These are phyloP conservation scores for Epichloe sibirici DNA, from an alignment of 2,329 filamentous ascomycete genomes.

Conservation along the genomic window DNA sequence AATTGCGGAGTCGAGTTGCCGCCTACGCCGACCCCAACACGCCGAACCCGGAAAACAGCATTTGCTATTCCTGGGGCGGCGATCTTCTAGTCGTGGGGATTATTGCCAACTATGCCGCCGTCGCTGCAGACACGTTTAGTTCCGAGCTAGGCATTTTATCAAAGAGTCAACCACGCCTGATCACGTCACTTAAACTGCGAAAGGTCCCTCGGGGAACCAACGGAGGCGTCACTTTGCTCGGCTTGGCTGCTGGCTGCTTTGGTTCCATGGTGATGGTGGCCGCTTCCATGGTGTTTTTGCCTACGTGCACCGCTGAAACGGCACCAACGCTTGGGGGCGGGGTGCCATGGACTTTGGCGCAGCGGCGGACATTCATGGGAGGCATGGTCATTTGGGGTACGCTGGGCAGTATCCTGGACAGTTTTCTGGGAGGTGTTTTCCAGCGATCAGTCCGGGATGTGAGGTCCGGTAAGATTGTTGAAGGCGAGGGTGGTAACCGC, in stretches of 20 bases:
- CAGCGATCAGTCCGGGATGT: conserved; percentile 81
- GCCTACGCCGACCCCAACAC: conserved; percentile 23
- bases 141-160: conserved; percentile 92
- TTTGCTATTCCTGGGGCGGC: conserved; percentile 49
- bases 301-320: conserved; percentile 46
- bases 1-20: conserved; percentile 37
- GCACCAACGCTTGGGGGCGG: conserved; percentile 28
- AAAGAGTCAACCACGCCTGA: conserved; percentile 61
- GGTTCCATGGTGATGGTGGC: conserved; percentile 63
- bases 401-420: conserved; percentile 75
- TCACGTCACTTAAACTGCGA: conserved; percentile 66
- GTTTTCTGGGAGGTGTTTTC: conserved; percentile 69
- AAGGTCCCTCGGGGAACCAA: conserved; percentile 86
- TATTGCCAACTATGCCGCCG: conserved; percentile 77
- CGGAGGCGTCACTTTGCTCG: conserved; percentile 71
- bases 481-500: conserved; percentile 63
- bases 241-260: conserved; percentile 59
- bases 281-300: conserved; percentile 52
- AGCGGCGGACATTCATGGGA: conserved; percentile 36
- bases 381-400: conserved; percentile 61
- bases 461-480: conserved; percentile 74
- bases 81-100: conserved; percentile 53
- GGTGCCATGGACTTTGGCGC: conserved; percentile 33
- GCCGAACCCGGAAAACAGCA: conserved; percentile 24
- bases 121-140: conserved; percentile 86